Conservation (phyloP, 108 stramenopile species). For the Stephanodiscus triporus region DNA sequence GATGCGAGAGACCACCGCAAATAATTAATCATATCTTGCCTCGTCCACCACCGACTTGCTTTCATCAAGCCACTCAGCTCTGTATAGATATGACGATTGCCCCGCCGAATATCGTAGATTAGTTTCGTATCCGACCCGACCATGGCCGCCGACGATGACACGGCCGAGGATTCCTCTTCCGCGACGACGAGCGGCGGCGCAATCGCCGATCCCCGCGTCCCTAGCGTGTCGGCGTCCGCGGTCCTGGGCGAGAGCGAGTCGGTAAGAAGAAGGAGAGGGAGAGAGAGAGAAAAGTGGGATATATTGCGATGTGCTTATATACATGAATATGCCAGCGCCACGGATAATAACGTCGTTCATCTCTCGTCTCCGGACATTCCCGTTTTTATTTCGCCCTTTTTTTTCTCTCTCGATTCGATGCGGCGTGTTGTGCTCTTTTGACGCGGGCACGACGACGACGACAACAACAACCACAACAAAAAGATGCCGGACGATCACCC, state of each 20-base stretch:
- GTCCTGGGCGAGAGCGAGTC: slow-evolving; percentile 79
- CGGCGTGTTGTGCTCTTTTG: no score
- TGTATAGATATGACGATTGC: no score
- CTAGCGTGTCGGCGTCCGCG: slow-evolving; percentile 79
- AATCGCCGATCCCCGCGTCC: slow-evolving; percentile 78
- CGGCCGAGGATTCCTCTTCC: neutral
- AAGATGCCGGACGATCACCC: slow-evolving; percentile 56
- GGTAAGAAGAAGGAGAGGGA: slow-evolving; percentile 43
- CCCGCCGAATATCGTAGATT: no score
- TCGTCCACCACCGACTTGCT: no score
- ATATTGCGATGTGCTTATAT: neutral
- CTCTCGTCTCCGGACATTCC: no score
- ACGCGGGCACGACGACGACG: no score
- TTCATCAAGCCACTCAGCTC: no score
- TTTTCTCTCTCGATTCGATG: slow-evolving; percentile 5
- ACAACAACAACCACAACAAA: neutral
- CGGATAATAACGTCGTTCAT: no score
- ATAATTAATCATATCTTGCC: neutral
- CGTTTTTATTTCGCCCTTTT: no score
- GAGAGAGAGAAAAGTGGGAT: neutral
- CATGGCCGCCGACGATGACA: neutral
- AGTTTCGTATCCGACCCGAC: no score
- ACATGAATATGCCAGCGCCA: neutral
- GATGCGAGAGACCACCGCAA: no score
- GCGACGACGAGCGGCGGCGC: slow-evolving; percentile 36